Conservation (phyloP, 148 eudicot species). For the Vaccinium macrocarpon region DNA sequence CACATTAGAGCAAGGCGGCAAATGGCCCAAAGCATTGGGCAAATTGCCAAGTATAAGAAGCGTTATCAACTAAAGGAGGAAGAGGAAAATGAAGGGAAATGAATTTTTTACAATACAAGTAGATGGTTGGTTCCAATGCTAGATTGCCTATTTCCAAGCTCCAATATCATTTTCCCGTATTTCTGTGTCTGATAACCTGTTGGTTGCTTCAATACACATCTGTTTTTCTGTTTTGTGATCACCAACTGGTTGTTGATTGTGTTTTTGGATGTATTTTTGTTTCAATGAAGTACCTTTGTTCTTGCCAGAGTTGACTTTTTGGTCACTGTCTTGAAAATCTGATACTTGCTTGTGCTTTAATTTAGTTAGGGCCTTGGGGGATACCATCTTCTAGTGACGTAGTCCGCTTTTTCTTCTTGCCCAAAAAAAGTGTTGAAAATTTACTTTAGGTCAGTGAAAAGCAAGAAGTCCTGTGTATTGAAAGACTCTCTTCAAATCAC, state of each 20-base stretch:
- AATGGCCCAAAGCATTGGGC: constrained; percentile 75
- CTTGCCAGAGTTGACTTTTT: neutral
- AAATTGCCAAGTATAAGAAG: constrained; percentile 76
- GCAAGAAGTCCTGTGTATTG: neutral
- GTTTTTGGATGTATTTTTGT: neutral
- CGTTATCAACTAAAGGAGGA: constrained; percentile 57
- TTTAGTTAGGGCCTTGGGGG: neutral
- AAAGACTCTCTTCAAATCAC: neutral
- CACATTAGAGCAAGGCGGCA: constrained; percentile 75
- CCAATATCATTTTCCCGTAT: neutral
- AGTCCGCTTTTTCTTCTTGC: neutral
- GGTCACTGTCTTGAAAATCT: neutral
- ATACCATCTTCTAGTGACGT: neutral
- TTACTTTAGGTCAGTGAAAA: neutral
- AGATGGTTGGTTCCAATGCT: constrained; percentile 1
- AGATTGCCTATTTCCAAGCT: neutral
- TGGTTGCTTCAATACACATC: neutral
- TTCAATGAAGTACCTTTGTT: neutral
- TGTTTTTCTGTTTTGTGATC: neutral
- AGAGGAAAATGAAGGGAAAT: constrained; percentile 41
- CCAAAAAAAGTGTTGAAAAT: neutral
- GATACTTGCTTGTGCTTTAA: neutral
- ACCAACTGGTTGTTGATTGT: too few species aligned
- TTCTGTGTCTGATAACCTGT: neutral
- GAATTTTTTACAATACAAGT: constrained; percentile 10